Conservation (phyloP, 768 basidiomycete genomes). For the Tricholomella constricta region DNA sequence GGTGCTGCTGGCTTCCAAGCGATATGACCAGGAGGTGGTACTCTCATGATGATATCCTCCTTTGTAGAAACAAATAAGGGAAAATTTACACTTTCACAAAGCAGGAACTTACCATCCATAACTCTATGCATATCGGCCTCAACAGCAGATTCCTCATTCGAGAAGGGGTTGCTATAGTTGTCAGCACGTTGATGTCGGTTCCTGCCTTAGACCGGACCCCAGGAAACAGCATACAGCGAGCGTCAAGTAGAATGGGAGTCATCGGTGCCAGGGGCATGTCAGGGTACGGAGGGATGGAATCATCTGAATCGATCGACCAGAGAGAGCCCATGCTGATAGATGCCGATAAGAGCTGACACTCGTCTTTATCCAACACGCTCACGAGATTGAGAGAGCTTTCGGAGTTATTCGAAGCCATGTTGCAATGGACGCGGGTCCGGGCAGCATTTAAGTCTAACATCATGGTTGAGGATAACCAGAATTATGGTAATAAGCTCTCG, state of each 20-base stretch:
- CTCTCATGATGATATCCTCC: constrained; percentile 8
- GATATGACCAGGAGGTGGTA: constrained; percentile 11
- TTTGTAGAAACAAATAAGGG: not conserved
- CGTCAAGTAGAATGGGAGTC: constrained; percentile 12
- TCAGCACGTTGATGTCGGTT: constrained; percentile 7
- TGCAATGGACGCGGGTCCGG: not conserved
- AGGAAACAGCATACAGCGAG: constrained; percentile 11
- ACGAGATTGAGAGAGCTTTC: constrained; percentile 11
- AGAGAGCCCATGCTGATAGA: constrained; percentile 18
- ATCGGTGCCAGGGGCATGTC: constrained; percentile 10
- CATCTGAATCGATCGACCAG: constrained; percentile 17
- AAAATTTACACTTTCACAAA: not conserved
- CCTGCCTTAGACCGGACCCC: constrained; percentile 7
- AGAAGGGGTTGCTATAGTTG: constrained; percentile 14
- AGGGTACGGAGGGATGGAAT: constrained; percentile 18
- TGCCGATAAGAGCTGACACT: constrained; percentile 12
- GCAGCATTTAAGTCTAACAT: not conserved
- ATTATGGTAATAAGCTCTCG: not conserved
- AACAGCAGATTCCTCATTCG: constrained; percentile 11
- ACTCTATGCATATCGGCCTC: constrained; percentile 15
- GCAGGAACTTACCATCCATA: constrained; percentile 15
- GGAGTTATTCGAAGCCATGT: constrained; percentile 12
- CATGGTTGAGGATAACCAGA: constrained; percentile 8
- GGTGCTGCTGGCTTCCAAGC: constrained; percentile 13
- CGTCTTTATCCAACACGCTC: constrained; percentile 9